Evolutionary conservation across 257 asterid genomes (phyloP).

Genomic region (Osmanthus fragrans): DNA sequence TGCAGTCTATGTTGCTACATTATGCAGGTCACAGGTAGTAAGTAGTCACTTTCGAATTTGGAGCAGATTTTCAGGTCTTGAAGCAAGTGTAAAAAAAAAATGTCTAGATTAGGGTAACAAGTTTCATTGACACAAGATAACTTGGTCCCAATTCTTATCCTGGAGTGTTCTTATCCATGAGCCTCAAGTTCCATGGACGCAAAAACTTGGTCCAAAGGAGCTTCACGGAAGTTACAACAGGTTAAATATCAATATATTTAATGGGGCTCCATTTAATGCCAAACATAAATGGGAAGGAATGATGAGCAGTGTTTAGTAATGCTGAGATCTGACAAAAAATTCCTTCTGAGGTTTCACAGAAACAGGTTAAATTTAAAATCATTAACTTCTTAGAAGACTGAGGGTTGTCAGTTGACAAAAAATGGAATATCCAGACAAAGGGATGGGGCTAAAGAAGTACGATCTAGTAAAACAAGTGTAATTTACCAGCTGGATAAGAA

Average conservation of each 20-base stretch:
- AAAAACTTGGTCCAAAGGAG: not conserved
- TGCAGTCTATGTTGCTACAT: not conserved
- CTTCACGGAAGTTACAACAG: not conserved
- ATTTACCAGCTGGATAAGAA: not conserved
- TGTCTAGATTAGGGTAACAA: not conserved
- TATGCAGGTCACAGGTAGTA: not conserved
- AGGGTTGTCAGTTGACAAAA: not conserved
- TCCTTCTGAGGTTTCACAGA: not conserved
- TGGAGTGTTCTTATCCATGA: not conserved
- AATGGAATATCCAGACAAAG: not conserved
- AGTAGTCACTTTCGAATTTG: not conserved
- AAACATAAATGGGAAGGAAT: not conserved
- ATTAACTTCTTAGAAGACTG: not conserved
- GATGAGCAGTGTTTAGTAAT: not conserved
- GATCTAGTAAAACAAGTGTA: not conserved
- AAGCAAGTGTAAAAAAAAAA: not conserved
- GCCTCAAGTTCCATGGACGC: not conserved
- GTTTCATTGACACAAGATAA: not conserved
- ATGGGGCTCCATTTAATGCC: not conserved
- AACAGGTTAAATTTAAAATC: not conserved
- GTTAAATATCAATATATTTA: not conserved
- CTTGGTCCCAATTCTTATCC: not conserved
- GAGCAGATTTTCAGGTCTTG: not conserved
- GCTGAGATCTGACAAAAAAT: not conserved
- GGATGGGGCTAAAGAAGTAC: conserved; percentile 11